A percentile compares a stretch with the other conserved stretches of the same genome.
These are phyloP conservation scores for Halocafeteria seosinensis DNA, from an alignment of 108 stramenopile genomes.

Conservation along the genomic window DNA sequence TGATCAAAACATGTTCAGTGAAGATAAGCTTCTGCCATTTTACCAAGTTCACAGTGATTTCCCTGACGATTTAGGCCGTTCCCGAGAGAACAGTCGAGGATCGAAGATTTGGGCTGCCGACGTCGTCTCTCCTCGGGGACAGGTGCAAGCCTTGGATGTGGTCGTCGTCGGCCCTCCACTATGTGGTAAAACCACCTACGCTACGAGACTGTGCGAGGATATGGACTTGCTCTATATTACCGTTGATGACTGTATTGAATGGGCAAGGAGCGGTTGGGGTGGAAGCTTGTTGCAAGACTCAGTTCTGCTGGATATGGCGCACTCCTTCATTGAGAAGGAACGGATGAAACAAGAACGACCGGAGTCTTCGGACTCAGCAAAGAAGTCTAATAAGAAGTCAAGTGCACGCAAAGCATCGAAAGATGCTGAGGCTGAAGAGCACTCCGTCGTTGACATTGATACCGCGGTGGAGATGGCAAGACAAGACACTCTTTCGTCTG, in stretches of 20 bases:
- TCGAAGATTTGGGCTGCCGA: background rate
- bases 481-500: no score
- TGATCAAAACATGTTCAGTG: conserved; percentile 1
- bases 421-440: background rate
- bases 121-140: background rate
- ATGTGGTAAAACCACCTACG: background rate
- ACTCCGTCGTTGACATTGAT: background rate
- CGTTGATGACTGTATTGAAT: background rate
- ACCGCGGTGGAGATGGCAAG: background rate
- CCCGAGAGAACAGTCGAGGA: background rate
- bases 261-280: background rate
- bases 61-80: background rate
- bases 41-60: background rate
- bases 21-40: background rate
- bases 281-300: background rate
- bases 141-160: background rate
- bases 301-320: background rate
- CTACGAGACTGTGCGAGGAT: background rate
- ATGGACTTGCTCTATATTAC: background rate
- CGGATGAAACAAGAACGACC: no score
- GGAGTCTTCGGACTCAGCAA: no score
- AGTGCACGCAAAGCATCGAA: background rate
- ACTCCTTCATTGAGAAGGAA: conserved; percentile 9
- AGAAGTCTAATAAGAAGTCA: no score
- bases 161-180: background rate